Percentiles rank a stretch among this genome's conserved stretches.
These are phyloP conservation scores for Populus simonii DNA, from an alignment of 345 rosid species.

Conservation along the genomic window DNA sequence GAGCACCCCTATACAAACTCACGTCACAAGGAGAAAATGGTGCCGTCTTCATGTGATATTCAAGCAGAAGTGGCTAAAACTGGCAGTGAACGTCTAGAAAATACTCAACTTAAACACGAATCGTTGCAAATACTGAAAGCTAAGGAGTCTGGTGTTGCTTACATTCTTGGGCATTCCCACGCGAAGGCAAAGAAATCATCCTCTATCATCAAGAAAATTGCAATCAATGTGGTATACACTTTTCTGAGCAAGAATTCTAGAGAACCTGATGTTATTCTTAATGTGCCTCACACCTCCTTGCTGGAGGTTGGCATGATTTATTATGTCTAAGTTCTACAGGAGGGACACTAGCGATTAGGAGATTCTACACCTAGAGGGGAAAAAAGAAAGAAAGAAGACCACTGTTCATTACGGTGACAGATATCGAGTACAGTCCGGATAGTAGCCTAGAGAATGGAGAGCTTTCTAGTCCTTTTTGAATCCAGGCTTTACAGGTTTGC, in stretches of 20 bases:
- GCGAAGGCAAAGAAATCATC: slow-evolving; percentile 67
- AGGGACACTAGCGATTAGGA: too few species aligned
- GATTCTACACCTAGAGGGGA: neutral
- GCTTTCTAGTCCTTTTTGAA: too few species aligned
- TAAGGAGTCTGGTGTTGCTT: slow-evolving; percentile 64
- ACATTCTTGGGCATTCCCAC: slow-evolving; percentile 62
- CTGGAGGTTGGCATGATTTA: slow-evolving; percentile 82
- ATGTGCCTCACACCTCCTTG: slow-evolving; percentile 62
- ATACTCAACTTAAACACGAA: slow-evolving; percentile 33
- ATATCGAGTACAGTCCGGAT: too few species aligned
- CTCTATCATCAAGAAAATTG: slow-evolving; percentile 55
- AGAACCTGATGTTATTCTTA: slow-evolving; percentile 59
- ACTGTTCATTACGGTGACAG: too few species aligned
- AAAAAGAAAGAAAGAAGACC: neutral
- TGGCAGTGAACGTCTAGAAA: neutral
- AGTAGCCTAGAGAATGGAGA: too few species aligned
- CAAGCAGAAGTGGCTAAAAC: slow-evolving; percentile 1
- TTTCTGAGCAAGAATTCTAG: slow-evolving; percentile 74
- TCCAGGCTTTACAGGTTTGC: neutral
- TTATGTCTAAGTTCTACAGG: slow-evolving; percentile 35
- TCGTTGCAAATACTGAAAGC: slow-evolving; percentile 49
- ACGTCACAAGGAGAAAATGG: slow-evolving; percentile 7
- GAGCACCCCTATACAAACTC: slow-evolving; percentile 3
- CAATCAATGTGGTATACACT: slow-evolving; percentile 50
- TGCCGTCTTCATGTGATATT: slow-evolving; percentile 12